Conservation (phyloP, 75 land plant species). For the Sequoiadendron giganteum region DNA sequence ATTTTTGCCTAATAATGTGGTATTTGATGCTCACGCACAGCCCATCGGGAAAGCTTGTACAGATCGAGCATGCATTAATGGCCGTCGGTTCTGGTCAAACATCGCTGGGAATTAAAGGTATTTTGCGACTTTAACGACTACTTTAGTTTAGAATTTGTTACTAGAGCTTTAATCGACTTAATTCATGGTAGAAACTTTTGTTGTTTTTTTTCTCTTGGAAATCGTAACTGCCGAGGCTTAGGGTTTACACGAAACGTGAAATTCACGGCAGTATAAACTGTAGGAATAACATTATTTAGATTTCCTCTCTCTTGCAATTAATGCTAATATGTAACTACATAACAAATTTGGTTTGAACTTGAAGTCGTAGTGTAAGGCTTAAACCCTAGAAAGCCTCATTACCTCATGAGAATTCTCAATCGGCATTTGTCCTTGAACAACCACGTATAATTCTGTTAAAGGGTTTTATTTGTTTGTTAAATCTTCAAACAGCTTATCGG, state of each 20-base stretch:
- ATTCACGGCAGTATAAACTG: not conserved
- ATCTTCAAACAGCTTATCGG: not conserved
- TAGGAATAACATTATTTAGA: not conserved
- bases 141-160: not conserved
- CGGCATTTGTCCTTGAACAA: not conserved
- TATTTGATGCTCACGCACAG: slow-evolving; percentile 25
- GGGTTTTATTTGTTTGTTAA: not conserved
- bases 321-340: not conserved
- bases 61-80: slow-evolving; percentile 95
- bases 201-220: not conserved
- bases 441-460: not conserved
- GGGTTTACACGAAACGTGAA: not conserved
- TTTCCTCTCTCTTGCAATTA: not conserved
- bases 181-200: not conserved
- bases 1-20: not conserved
- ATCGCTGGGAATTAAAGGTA: slow-evolving; percentile 97
- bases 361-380: not conserved
- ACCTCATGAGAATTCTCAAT: not conserved
- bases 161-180: not conserved
- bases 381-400: not conserved
- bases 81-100: slow-evolving; percentile 99
- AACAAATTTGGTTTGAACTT: not conserved
- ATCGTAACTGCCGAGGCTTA: not conserved
- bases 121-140: not conserved
- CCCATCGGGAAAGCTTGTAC: slow-evolving; percentile 98